Percentiles rank a stretch among this genome's conserved stretches.
These are phyloP conservation scores for Dalechampia spathulata DNA, from an alignment of 441 rosid genomes.

Conservation along the genomic window DNA sequence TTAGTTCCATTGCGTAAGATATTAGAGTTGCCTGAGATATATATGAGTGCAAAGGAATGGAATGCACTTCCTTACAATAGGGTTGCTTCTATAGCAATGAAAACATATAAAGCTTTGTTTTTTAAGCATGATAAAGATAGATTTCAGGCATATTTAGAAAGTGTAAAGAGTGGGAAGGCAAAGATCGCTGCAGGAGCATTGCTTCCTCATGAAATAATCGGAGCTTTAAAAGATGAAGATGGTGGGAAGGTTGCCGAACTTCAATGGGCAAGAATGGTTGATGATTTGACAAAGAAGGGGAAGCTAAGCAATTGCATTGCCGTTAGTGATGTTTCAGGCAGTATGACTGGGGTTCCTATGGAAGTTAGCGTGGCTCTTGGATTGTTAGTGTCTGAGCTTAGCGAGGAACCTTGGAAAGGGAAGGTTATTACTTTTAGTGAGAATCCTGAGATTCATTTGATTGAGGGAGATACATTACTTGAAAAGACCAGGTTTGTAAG, in stretches of 20 bases:
- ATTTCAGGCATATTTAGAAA: constrained; percentile 26
- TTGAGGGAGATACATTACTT: neutral
- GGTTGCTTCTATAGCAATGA: constrained; percentile 10
- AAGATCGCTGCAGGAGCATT: constrained; percentile 46
- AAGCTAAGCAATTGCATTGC: constrained; percentile 19
- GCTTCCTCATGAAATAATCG: constrained; percentile 51
- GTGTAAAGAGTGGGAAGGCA: constrained; percentile 31
- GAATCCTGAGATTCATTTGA: neutral
- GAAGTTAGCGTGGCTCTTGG: neutral
- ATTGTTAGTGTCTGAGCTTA: neutral
- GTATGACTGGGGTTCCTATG: neutral
- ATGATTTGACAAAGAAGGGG: constrained; percentile 30
- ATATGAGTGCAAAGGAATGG: constrained; percentile 6
- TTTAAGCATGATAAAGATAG: constrained; percentile 35
- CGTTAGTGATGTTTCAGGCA: constrained; percentile 15
- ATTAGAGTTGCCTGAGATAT: constrained; percentile 5
- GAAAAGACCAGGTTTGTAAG: constrained; percentile 18
- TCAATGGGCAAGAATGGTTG: constrained; percentile 33
- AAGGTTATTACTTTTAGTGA: neutral
- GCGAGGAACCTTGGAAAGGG: neutral
- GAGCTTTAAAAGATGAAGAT: neutral
- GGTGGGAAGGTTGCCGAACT: neutral
- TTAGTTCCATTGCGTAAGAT: neutral
- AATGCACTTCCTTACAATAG: constrained; percentile 1
- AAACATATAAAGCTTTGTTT: constrained; percentile 9